A percentile compares a stretch with the other conserved stretches of the same genome.
These are phyloP conservation scores for Suhomyces bokatorum DNA, from an alignment of 1,139 yeast genomes.

Conservation along the genomic window DNA sequence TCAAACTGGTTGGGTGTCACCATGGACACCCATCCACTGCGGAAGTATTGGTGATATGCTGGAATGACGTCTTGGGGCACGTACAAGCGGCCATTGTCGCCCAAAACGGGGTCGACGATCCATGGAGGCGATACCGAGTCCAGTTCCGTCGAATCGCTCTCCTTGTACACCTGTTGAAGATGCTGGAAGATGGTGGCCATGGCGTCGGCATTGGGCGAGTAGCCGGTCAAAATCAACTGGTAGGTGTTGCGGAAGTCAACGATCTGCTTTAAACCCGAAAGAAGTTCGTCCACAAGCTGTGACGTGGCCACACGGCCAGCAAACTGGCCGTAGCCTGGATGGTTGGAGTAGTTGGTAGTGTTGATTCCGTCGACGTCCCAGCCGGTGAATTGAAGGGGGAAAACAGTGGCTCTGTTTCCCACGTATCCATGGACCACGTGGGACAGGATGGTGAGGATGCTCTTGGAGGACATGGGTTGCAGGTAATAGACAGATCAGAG, in stretches of 20 bases:
- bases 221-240: slow-evolving; percentile 70
- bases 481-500: too few species aligned
- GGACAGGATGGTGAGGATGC: slow-evolving; percentile 53
- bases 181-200: slow-evolving; percentile 50
- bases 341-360: slow-evolving; percentile 80
- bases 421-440: slow-evolving; percentile 76
- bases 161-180: slow-evolving; percentile 24
- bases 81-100: slow-evolving; percentile 41
- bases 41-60: slow-evolving; percentile 26
- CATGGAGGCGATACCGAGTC: slow-evolving; percentile 14
- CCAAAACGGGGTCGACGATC: slow-evolving; percentile 44
- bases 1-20: slow-evolving; percentile 46
- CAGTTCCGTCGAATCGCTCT: not conserved
- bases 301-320: slow-evolving; percentile 19
- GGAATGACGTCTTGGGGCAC: slow-evolving; percentile 38
- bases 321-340: slow-evolving; percentile 72
- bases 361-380: slow-evolving; percentile 86
- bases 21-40: slow-evolving; percentile 32
- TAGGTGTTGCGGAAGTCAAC: slow-evolving; percentile 37
- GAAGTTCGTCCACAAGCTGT: slow-evolving; percentile 22
- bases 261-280: slow-evolving; percentile 27
- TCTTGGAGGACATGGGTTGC: slow-evolving; percentile 11
- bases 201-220: slow-evolving; percentile 60
- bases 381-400: slow-evolving; percentile 73
- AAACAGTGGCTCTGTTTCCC: slow-evolving; percentile 40